Evolutionary conservation across 306 rosid genomes (phyloP), one percentile per base, ranked within the genome.

Genomic region (Biancaea sappan): DNA sequence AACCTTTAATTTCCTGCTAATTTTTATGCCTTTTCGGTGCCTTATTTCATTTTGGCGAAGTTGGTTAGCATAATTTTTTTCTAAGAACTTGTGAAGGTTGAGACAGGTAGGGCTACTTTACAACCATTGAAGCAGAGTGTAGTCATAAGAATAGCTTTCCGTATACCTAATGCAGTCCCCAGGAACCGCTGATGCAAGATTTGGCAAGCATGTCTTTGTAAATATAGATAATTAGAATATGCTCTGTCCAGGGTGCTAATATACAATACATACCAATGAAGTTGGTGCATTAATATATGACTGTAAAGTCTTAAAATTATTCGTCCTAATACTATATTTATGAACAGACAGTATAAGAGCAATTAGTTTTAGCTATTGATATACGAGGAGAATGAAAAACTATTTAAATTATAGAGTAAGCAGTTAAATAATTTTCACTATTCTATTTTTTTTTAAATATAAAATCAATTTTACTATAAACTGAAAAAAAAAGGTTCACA

Each of bases 1-100:
- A 38, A 65, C 77, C 74, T 54, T 54, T 57, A 56, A 60, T 51
- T 53, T 63, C 86, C 24, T 77, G 81, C 82, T 82, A 60, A 67
- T 26, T 40, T 40, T 68, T 31, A 29, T 43, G 11, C 43, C 70
- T 19, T 58, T 15, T 48, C 5, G 3, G 6, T 29, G 28, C 18
- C 41, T 13, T 34, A 12, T 41, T 19, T 52, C 29, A 21, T 13
- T 35, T 21, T 51, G 24, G 29, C 22, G 68, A 11, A 38, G 21
- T 11, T 18, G 24, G 15, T 18, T 46, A 2, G 21, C 11, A 1
- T 50, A 3, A 19, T 50, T 18, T 5, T 28, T 57, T 29, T 28
- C 29, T 29, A 13, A 57, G 38, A 26, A 13, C 21, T 11, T 13
- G 50, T 0, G 38, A 60, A n/a, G 5, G 38, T 5, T 26, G 63